A percentile compares a stretch with the other conserved stretches of the same genome.
Conservation (phyloP, 177 flowering plant genomes). For the Tripterygium wilfordii region DNA sequence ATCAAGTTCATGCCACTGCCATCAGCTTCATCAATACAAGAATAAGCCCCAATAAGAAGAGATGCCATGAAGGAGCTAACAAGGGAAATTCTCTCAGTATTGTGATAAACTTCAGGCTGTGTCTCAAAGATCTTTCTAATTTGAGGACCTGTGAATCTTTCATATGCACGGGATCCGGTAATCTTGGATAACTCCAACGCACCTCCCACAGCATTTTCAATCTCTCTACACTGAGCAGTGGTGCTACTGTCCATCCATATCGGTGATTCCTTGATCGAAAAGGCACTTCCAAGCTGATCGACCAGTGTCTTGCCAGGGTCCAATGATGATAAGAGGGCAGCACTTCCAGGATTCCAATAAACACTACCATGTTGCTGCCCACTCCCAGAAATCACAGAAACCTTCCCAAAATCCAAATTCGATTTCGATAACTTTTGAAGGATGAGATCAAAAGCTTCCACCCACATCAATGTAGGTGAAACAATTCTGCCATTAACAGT, state of each 20-base stretch:
- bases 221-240: constrained; percentile 75
- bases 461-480: constrained; percentile 96
- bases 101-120: constrained; percentile 56
- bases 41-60: constrained; percentile 70
- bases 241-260: constrained; percentile 99
- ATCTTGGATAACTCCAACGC: constrained; percentile 65
- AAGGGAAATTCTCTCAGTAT: constrained; percentile 86
- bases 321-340: constrained; percentile 42
- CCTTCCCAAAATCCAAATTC: constrained; percentile 56
- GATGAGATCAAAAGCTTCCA: constrained; percentile 80
- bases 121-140: constrained; percentile 68
- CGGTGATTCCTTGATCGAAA: constrained; percentile 76
- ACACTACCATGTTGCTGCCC: constrained; percentile 99
- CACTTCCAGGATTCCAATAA: constrained; percentile 83
- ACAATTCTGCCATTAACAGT: constrained; percentile 75
- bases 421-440: constrained; percentile 52
- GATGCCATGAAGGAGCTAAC: constrained; percentile 97
- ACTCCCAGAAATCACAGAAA: constrained; percentile 86
- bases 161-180: constrained; percentile 87
- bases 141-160: constrained; percentile 91
- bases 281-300: constrained; percentile 61
- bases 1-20: constrained; percentile 98
- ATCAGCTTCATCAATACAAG: constrained; percentile 87
- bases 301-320: constrained; percentile 47
- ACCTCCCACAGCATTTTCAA: constrained; percentile 85